phyloP scores from a whole-genome alignment of 2,329 filamentous ascomycete genomes.

The Stagonosporopsis cucurbitacearum region DNA sequence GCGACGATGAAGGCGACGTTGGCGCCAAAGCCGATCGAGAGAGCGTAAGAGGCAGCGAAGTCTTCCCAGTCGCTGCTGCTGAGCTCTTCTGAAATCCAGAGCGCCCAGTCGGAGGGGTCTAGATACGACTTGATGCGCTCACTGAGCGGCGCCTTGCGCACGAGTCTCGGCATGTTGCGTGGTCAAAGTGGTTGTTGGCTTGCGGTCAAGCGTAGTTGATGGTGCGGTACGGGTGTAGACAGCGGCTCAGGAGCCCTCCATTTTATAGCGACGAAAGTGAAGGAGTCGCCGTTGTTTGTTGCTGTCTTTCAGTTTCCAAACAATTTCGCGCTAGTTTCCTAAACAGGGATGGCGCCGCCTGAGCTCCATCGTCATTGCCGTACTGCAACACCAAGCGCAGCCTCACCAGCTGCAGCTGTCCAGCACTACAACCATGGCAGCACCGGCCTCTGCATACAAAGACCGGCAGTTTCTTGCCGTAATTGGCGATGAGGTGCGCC shows the following conservation, averaged over 20 bases:
- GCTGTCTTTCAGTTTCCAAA: slow-evolving; percentile 1
- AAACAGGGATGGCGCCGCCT: not conserved
- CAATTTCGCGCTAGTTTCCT: slow-evolving; percentile 6
- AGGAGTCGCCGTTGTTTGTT: slow-evolving; percentile 2
- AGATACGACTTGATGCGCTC: slow-evolving; percentile 83
- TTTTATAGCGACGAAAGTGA: slow-evolving; percentile 7
- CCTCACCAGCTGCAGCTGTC: slow-evolving; percentile 25
- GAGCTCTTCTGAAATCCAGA: slow-evolving; percentile 92
- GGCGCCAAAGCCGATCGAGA: slow-evolving; percentile 74
- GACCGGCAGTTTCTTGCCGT: slow-evolving; percentile 96
- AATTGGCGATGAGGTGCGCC: slow-evolving; percentile 84
- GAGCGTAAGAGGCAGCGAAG: slow-evolving; percentile 72
- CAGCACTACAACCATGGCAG: slow-evolving; percentile 60
- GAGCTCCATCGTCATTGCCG: slow-evolving; percentile 18
- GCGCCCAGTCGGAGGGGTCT: slow-evolving; percentile 86
- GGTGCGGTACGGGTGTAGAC: not conserved
- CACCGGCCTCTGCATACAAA: slow-evolving; percentile 66
- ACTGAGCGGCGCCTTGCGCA: slow-evolving; percentile 78
- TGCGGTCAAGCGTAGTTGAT: not conserved
- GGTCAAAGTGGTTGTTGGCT: not conserved
- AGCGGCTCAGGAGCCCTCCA: slow-evolving; percentile 20
- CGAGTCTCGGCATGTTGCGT: slow-evolving; percentile 72
- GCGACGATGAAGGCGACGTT: slow-evolving; percentile 85
- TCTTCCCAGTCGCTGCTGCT: slow-evolving; percentile 93
- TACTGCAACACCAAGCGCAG: slow-evolving; percentile 25